Base-by-base conservation (phyloP, 371 early-diverging fungal species). In the Syncephalis fuscata region DNA sequence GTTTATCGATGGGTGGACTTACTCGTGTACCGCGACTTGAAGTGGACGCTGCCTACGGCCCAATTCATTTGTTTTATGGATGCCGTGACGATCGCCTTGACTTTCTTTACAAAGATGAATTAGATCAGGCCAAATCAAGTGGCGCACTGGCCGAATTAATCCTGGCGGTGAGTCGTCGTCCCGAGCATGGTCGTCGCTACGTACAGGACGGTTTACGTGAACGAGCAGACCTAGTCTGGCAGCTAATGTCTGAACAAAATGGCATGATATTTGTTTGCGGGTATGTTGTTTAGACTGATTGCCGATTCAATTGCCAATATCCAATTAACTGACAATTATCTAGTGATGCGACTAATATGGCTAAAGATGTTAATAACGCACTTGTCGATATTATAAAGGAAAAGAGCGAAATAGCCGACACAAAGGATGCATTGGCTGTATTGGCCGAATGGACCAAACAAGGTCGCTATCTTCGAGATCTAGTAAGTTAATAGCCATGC, bases 331-430 rank as follows among this genome's bases (percentile, higher is more conserved):
- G 14, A 14, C 17, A 21, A 49, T 32, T 32, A 32, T n/a, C 32
- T 32, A 32, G 79, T 48, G 84, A 83, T 62, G 84, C 89, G 14
- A 74, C 77, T 58, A 83, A 82, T 1, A 93, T 91, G 92, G 90
- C 86, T 17, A 80, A 76, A 54, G 83, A 74, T 20, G 88, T 93
- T 19, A 75, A 91, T 46, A 74, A 74, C 40, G 74, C 80, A 10
- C 58, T 93, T 39, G 73, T 66, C 0, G 76, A 78, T 9, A 71
- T 90, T 39, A 45, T 87, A 1, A 61, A 61, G 15, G 63, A 72
- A 25, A 55, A 76, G 50, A 63, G 71, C 20, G 49, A 59, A 2
- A 46, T 63, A 9, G 71, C 71, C 40, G 54, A 58, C 26, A 39
- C 66, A 3, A 32, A 32, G 11, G 75, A 69, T 41, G 83, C 84